phyloP scores from a whole-genome alignment of 176 grass and related monocot genomes.

The Cenchrus fungigraminus region DNA sequence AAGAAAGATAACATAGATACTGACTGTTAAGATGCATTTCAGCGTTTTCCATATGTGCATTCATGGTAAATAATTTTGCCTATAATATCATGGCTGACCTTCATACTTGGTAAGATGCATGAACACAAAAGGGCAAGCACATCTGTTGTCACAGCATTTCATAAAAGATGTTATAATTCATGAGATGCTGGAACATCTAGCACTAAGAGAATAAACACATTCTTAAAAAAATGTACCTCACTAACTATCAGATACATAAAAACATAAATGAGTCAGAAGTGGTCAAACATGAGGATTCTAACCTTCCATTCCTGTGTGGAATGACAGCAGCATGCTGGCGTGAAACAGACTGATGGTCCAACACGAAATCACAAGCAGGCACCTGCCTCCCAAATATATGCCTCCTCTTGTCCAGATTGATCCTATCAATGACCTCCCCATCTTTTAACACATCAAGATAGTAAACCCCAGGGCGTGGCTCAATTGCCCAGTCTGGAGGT shows the following conservation, averaged over 20 bases:
- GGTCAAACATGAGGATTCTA: conserved; percentile 29
- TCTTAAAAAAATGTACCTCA: not conserved
- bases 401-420: conserved; percentile 83
- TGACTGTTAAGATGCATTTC: not conserved
- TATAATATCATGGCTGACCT: not conserved
- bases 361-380: conserved; percentile 82
- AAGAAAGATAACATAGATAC: not conserved
- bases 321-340: conserved; percentile 92
- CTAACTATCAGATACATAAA: conserved; percentile 13
- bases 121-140: not conserved
- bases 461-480: conserved; percentile 76
- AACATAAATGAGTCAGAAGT: not conserved
- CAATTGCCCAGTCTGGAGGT: conserved; percentile 89
- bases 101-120: not conserved
- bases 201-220: not conserved
- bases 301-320: conserved; percentile 98
- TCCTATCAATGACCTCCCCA: conserved; percentile 79
- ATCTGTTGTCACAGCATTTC: conserved; percentile 8
- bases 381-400: conserved; percentile 96
- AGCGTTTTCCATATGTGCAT: not conserved
- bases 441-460: conserved; percentile 94
- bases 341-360: conserved; percentile 97
- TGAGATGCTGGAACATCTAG: not conserved
- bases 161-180: not conserved
- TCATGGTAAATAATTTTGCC: not conserved